phyloP scores from a whole-genome alignment of 345 rosid species.

The Theobroma cacao region DNA sequence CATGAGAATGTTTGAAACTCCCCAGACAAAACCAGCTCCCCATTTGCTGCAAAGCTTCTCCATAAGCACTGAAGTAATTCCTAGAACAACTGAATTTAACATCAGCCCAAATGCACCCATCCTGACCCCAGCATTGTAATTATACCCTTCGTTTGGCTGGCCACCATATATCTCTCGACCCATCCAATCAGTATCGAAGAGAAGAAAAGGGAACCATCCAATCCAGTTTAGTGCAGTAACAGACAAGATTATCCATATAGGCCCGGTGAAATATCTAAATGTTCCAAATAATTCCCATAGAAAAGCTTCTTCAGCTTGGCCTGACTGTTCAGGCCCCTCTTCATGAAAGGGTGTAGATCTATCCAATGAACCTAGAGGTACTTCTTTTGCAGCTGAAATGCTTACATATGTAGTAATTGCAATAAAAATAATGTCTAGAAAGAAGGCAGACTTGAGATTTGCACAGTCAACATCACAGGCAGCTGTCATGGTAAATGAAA shows the following conservation, averaged over 20 bases:
- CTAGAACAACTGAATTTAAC: conserved; percentile 88
- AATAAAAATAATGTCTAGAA: conserved; percentile 65
- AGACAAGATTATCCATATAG: conserved; percentile 49
- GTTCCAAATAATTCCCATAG: conserved; percentile 88
- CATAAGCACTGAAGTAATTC: conserved; percentile 88
- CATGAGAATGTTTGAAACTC: conserved; percentile 79
- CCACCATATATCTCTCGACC: conserved; percentile 94
- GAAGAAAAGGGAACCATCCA: conserved; percentile 21
- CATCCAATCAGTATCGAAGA: conserved; percentile 92
- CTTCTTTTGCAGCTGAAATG: conserved; percentile 63
- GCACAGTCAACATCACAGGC: conserved; percentile 84
- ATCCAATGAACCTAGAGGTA: conserved; percentile 43
- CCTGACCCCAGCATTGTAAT: conserved; percentile 75
- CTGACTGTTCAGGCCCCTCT: conserved; percentile 41
- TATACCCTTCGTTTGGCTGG: conserved; percentile 64
- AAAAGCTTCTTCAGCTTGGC: conserved; percentile 71
- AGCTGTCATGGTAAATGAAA: conserved; percentile 68
- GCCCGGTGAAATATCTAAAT: conserved; percentile 68
- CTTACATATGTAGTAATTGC: conserved; percentile 56
- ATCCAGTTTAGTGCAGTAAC: conserved; percentile 18
- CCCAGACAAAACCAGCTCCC: conserved; percentile 98
- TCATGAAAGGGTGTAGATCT: conserved; percentile 30
- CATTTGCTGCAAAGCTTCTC: conserved; percentile 92
- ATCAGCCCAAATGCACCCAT: conserved; percentile 89
- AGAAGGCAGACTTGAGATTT: conserved; percentile 94